Conservation (phyloP, 2,329 filamentous ascomycete species). For the Ceratocystiopsis sp. region DNA sequence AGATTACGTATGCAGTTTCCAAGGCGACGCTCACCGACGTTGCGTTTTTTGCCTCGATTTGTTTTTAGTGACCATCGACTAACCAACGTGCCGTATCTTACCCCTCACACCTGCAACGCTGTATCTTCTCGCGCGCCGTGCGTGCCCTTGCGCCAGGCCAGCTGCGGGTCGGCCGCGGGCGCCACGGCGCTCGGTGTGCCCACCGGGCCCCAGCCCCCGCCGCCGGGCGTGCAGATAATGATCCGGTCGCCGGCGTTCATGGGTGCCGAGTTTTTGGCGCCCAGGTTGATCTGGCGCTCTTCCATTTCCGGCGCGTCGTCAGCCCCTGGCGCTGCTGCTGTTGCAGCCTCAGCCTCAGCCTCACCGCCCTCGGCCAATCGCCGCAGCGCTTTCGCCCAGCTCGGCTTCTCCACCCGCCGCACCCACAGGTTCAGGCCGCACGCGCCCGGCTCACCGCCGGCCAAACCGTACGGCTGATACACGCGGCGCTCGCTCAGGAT, state of each 20-base stretch:
- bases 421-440: conserved; percentile 83
- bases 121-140: conserved; percentile 38
- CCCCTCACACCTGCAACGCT: conserved; percentile 34
- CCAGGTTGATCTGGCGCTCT: conserved; percentile 51
- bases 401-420: conserved; percentile 45
- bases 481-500: conserved; percentile 66
- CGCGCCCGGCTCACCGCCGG: conserved; percentile 61
- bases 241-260: conserved; percentile 66
- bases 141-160: conserved; percentile 38
- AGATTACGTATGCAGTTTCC: too few species aligned
- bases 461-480: conserved; percentile 64
- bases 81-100: too few species aligned
- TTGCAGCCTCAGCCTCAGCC: conserved; percentile 7
- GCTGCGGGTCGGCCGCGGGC: conserved; percentile 32
- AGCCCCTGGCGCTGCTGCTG: conserved; percentile 1
- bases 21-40: too few species aligned
- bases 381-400: conserved; percentile 27
- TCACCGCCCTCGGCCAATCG: conserved; percentile 16
- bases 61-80: too few species aligned
- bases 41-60: too few species aligned
- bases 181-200: conserved; percentile 38
- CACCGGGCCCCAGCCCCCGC: conserved; percentile 55
- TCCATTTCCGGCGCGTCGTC: conserved; percentile 27
- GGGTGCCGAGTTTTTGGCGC: conserved; percentile 61
- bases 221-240: conserved; percentile 61